Evolutionary conservation across 345 rosid species (phyloP), one percentile per base, ranked within the genome.

Genomic region (Viola odorata): DNA sequence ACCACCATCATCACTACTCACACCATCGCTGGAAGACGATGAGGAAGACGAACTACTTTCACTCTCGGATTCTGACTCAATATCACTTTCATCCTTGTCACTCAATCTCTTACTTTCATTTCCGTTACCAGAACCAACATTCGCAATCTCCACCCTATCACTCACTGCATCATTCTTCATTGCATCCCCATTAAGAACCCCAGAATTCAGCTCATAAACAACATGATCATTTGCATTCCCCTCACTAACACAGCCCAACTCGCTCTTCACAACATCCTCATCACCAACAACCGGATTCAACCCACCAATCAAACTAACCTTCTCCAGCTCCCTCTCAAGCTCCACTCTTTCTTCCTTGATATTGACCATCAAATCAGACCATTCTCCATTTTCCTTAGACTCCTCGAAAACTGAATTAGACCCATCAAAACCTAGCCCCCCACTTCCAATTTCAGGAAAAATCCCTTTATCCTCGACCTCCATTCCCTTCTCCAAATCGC

Each of bases 271-370:
- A 32, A 16, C 32, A 37, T 7, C 0, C 42, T n/a, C 60, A 53
- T 69, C 63, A 13, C 40, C 68, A 57, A 16, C 57, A 69, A 54
- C 57, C 3, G 63, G 38, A 37, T 8, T 63, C 17, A 36, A 37
- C 45, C 39, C 58, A 41, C 60, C 66, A 60, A 53, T 56, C 73
- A 82, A 82, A 62, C 76, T 74, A 45, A 81, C 80, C 61, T 72
- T 78, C 42, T 67, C 76, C 65, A 91, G 61, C 49, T 69, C 77
- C 62, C 78, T 68, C 77, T 76, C 87, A 54, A 56, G 48, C 60
- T 59, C 75, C 64, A 64, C 71, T 37, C 58, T 75, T 63, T 75
- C 84, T 62, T 62, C 69, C 67, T 68, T 69, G 68, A 75, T 70
- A 40, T 58, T 58, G 14, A 60, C 61, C 37, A 9, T 61, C 51